These are phyloP conservation scores for Wickerhamomyces rabaulensis DNA, from an alignment of 805 yeast species.

Conservation along the genomic window DNA sequence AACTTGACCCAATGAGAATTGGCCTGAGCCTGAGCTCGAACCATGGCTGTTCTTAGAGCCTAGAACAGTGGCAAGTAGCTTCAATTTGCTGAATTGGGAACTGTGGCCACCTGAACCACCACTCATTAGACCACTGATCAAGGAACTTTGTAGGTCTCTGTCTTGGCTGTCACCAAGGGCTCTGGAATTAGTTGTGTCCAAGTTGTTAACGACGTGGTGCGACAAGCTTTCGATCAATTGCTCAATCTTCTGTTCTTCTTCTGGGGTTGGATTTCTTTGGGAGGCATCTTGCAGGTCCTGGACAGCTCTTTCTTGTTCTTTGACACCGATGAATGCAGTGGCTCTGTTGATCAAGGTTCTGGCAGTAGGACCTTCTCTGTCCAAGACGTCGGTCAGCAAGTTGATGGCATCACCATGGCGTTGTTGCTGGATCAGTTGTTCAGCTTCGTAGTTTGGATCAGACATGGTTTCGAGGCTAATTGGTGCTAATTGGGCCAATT, in stretches of 20 bases:
- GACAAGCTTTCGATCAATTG: conserved; percentile 16
- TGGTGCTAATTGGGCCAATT: background rate
- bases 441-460: conserved; percentile 14
- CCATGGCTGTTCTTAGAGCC: conserved; percentile 2
- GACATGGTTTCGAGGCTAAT: background rate
- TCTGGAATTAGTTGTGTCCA: conserved; percentile 16
- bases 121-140: conserved; percentile 18
- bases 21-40: conserved; percentile 3
- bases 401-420: conserved; percentile 4
- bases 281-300: conserved; percentile 20
- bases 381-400: background rate
- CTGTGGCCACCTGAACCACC: conserved; percentile 14
- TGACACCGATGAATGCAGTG: conserved; percentile 10
- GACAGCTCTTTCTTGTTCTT: conserved; percentile 18
- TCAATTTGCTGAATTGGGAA: conserved; percentile 11
- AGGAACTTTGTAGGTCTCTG: conserved; percentile 15
- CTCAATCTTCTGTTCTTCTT: conserved; percentile 17
- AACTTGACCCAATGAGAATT: conserved; percentile 12
- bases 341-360: conserved; percentile 21
- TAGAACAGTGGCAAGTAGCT: conserved; percentile 12
- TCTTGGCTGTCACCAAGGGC: conserved; percentile 15
- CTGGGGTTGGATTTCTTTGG: conserved; percentile 13
- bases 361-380: conserved; percentile 11
- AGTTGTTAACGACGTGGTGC: conserved; percentile 17
- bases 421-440: conserved; percentile 3